These are phyloP conservation scores for Russula vinacea DNA, from an alignment of 768 basidiomycete genomes.

Conservation along the genomic window DNA sequence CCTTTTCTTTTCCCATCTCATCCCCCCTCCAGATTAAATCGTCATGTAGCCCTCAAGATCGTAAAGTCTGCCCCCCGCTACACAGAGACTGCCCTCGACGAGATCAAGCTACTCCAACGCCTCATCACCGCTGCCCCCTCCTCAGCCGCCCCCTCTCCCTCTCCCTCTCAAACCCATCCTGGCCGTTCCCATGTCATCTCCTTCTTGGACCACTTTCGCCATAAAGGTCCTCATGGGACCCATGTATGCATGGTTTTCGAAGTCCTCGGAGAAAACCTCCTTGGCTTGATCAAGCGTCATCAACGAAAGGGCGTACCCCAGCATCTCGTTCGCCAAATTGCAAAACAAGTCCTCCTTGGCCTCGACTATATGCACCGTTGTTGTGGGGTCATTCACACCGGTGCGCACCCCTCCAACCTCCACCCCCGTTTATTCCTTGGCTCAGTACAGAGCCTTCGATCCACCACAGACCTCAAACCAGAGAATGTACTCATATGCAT, in stretches of 20 bases:
- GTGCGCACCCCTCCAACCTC: constrained; percentile 38
- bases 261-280: constrained; percentile 93
- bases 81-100: constrained; percentile 97
- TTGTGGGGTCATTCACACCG: constrained; percentile 96
- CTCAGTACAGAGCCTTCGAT: constrained; percentile 10
- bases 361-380: constrained; percentile 97
- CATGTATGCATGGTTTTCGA: constrained; percentile 99
- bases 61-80: constrained; percentile 97
- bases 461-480: constrained; percentile 79
- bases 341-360: constrained; percentile 92
- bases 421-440: constrained; percentile 17
- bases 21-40: constrained; percentile 62
- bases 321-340: constrained; percentile 89
- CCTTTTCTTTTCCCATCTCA: constrained; percentile 5
- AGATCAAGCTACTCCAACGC: constrained; percentile 96
- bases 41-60: constrained; percentile 98
- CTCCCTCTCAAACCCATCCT: constrained; percentile 70
- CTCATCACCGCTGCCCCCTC: constrained; percentile 81
- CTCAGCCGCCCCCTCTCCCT: constrained; percentile 47
- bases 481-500: constrained; percentile 98
- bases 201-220: constrained; percentile 95
- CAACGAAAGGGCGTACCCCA: constrained; percentile 98
- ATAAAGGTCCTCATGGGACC: constrained; percentile 93
- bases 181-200: constrained; percentile 94
- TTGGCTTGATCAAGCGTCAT: constrained; percentile 95